Conservation (phyloP, 73 alveolate species). For the Paramecium primaurelia region DNA sequence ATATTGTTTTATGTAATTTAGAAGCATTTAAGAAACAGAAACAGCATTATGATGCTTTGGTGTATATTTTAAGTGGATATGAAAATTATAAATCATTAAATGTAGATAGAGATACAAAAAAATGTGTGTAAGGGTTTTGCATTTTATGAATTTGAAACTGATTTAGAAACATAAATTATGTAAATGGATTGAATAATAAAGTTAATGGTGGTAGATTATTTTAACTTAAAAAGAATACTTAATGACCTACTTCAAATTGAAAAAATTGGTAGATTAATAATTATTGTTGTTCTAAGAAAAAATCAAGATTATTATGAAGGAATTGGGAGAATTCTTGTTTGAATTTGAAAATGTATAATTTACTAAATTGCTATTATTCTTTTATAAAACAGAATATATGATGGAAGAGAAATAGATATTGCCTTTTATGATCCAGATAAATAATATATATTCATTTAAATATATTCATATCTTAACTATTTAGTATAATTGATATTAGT, state of each 20-base stretch:
- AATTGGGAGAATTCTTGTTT: background rate
- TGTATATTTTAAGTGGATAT: background rate
- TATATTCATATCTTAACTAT: background rate
- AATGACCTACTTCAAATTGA: background rate
- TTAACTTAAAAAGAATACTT: background rate
- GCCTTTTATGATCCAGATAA: constrained; percentile 35
- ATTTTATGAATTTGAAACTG: constrained; percentile 4
- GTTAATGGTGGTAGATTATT: constrained; percentile 38
- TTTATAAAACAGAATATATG: background rate
- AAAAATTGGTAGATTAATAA: background rate
- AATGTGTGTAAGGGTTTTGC: background rate
- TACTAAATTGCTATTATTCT: background rate
- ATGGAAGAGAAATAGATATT: background rate
- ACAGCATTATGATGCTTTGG: background rate
- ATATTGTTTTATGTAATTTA: background rate
- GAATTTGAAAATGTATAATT: constrained; percentile 14
- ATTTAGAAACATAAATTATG: constrained; percentile 7
- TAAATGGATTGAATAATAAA: constrained; percentile 27
- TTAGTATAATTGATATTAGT: no score
- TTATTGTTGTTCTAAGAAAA: background rate
- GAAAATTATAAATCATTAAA: background rate
- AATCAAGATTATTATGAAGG: background rate
- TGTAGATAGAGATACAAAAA: background rate
- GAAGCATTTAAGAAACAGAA: constrained; percentile 8
- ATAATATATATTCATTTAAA: background rate